Evolutionary conservation across 1,284 basidiomycete species (phyloP).

Genomic region (Cerrena zonata): DNA sequence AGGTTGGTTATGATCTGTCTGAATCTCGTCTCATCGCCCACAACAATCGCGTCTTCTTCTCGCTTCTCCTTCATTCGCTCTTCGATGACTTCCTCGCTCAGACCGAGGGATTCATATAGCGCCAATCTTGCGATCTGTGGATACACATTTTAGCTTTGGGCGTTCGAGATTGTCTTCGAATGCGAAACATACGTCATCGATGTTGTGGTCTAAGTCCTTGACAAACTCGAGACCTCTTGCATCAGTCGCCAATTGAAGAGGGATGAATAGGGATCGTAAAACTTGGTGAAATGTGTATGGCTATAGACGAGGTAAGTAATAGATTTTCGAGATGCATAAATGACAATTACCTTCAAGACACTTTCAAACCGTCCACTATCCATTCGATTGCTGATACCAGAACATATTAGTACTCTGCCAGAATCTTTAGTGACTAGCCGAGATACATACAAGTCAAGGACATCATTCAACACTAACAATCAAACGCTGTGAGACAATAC

Average conservation of each 20-base stretch:
- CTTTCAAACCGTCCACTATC: slow-evolving; percentile 77
- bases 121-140: slow-evolving; percentile 47
- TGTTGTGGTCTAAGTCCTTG: slow-evolving; percentile 65
- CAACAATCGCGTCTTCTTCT: slow-evolving; percentile 58
- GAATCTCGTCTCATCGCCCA: slow-evolving; percentile 76
- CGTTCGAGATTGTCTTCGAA: not conserved
- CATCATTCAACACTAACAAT: slow-evolving; percentile 72
- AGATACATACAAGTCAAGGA: slow-evolving; percentile 67
- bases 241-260: slow-evolving; percentile 69
- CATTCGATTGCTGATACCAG: slow-evolving; percentile 57
- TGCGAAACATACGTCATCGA: slow-evolving; percentile 54
- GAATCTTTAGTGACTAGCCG: no score
- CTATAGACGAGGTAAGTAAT: no score
- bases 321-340: no score
- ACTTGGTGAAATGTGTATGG: slow-evolving; percentile 83
- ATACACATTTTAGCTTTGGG: slow-evolving; percentile 3
- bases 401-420: no score
- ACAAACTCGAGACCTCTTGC: slow-evolving; percentile 65
- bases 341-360: slow-evolving; percentile 45
- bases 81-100: slow-evolving; percentile 35
- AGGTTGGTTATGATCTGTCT: slow-evolving; percentile 77
- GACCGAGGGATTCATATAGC: slow-evolving; percentile 53
- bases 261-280: slow-evolving; percentile 74
- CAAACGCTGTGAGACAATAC: slow-evolving; percentile 18
- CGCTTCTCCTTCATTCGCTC: slow-evolving; percentile 38